A percentile compares a stretch with the other conserved stretches of the same genome.
Evolutionary conservation across 768 basidiomycete species (phyloP).

Genomic region (Scleroderma bovista): DNA sequence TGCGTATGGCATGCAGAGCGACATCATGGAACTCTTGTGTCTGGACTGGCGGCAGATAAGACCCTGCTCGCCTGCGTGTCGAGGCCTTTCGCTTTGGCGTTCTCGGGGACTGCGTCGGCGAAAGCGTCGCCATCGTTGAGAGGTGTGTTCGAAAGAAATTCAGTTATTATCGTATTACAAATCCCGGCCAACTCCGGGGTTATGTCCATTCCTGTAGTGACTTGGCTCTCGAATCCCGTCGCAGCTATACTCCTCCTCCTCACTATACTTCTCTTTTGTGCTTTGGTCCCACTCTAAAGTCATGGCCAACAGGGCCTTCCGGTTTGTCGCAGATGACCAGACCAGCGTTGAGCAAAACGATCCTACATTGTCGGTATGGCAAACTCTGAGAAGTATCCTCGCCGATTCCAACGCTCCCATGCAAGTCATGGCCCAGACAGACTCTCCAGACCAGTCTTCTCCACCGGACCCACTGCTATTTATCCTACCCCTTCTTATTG

Average conservation of each 20-base stretch:
- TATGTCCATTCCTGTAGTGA: too few species aligned
- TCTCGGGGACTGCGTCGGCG: constrained; percentile 46
- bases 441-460: constrained; percentile 20
- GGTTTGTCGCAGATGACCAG: constrained; percentile 2
- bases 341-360: neutral
- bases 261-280: too few species aligned
- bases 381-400: constrained; percentile 4
- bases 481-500: constrained; percentile 89
- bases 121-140: constrained; percentile 41
- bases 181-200: neutral
- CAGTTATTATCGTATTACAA: neutral
- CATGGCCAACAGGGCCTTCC: constrained; percentile 5
- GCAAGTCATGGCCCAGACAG: constrained; percentile 3
- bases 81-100: constrained; percentile 50
- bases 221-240: too few species aligned
- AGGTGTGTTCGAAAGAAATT: too few species aligned
- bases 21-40: constrained; percentile 61
- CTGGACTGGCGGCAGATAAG: constrained; percentile 50
- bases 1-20: constrained; percentile 65
- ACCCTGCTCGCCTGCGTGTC: constrained; percentile 49
- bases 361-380: neutral
- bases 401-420: neutral
- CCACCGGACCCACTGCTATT: constrained; percentile 69
- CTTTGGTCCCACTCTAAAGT: neutral
- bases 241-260: neutral